These are phyloP conservation scores for Penicillium sp. DNA, from an alignment of 2,329 filamentous ascomycete species.

Conservation along the genomic window DNA sequence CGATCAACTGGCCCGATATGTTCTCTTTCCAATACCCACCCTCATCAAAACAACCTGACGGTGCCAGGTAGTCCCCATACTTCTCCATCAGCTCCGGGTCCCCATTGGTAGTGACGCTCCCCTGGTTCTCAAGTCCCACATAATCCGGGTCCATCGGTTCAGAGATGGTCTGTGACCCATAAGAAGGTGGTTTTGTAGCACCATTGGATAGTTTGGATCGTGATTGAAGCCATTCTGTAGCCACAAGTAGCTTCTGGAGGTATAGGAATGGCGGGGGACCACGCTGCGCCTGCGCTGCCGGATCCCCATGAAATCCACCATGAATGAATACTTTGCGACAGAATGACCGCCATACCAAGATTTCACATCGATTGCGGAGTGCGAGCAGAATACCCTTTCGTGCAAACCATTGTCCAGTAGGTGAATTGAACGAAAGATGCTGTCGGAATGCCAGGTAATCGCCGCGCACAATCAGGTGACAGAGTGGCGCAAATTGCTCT, in stretches of 20 bases:
- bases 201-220: slow-evolving; percentile 20
- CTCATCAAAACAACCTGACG: slow-evolving; percentile 36
- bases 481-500: slow-evolving; percentile 71
- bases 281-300: slow-evolving; percentile 42
- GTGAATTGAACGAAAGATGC: slow-evolving; percentile 57
- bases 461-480: slow-evolving; percentile 68
- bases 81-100: slow-evolving; percentile 21
- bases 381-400: slow-evolving; percentile 73
- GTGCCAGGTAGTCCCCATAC: slow-evolving; percentile 38
- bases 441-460: slow-evolving; percentile 73
- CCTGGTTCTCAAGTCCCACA: slow-evolving; percentile 16
- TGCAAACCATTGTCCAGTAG: slow-evolving; percentile 71
- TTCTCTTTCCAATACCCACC: slow-evolving; percentile 31
- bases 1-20: slow-evolving; percentile 22
- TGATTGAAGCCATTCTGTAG: slow-evolving; percentile 64
- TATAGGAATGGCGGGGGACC: slow-evolving; percentile 70
- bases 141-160: slow-evolving; percentile 37
- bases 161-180: slow-evolving; percentile 32
- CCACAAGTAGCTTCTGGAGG: slow-evolving; percentile 65
- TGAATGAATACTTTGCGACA: slow-evolving; percentile 75
- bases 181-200: slow-evolving; percentile 8
- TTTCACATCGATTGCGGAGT: slow-evolving; percentile 73
- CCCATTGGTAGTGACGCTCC: slow-evolving; percentile 1
- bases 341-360: slow-evolving; percentile 81
- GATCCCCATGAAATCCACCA: slow-evolving; percentile 67